These are phyloP conservation scores for Cunninghamia lanceolata DNA, from an alignment of 75 land plant species.

Conservation along the genomic window DNA sequence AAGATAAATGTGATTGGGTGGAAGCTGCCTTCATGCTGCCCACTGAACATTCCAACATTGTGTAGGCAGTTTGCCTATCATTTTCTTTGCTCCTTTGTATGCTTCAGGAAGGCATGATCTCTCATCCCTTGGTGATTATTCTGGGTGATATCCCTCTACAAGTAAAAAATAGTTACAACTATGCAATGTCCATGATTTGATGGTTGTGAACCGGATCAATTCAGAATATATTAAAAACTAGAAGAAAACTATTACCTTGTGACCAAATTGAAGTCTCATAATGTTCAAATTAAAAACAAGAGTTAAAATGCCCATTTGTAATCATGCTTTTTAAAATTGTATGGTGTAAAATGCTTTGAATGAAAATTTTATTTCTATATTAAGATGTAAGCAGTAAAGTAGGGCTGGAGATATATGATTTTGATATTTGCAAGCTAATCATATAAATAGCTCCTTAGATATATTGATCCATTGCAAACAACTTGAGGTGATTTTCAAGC, in stretches of 20 bases:
- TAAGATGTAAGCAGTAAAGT: too few relatives aligned
- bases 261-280: background rate
- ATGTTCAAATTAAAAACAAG: too few relatives aligned
- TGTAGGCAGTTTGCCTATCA: background rate
- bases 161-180: background rate
- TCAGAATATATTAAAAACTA: background rate
- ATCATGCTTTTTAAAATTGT: too few relatives aligned
- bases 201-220: background rate
- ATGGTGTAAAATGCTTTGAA: too few relatives aligned
- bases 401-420: background rate
- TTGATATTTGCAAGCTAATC: background rate
- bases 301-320: too few relatives aligned
- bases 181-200: background rate
- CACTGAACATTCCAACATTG: background rate
- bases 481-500: background rate
- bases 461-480: background rate
- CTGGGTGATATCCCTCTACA: background rate
- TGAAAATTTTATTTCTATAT: too few relatives aligned
- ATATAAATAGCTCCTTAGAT: background rate
- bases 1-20: background rate
- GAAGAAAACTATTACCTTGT: background rate
- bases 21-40: background rate
- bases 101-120: background rate
- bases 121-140: background rate
- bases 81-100: background rate